phyloP scores from a whole-genome alignment of 371 early-diverging fungal species.

The Smittium culicis region DNA sequence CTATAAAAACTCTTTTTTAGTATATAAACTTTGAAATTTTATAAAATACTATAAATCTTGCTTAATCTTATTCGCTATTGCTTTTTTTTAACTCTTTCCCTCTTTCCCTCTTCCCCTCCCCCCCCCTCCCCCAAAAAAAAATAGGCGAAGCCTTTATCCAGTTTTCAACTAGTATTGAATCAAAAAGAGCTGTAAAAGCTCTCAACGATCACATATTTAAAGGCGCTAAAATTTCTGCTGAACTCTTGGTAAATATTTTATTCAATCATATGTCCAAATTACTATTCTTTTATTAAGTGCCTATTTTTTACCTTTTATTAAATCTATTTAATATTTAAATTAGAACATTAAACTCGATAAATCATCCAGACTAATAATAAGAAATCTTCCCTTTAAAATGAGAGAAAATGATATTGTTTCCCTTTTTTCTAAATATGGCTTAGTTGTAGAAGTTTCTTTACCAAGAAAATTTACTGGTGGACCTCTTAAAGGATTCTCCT shows the following conservation, averaged over 20 bases:
- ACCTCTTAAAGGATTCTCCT: constrained; percentile 72
- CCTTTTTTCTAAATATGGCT: constrained; percentile 42
- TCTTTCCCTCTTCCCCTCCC: background rate
- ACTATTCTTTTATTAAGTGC: too few species aligned
- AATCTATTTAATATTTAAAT: background rate
- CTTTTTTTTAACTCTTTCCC: background rate
- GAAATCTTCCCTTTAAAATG: constrained; percentile 74
- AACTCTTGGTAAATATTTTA: constrained; percentile 14
- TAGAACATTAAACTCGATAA: constrained; percentile 22
- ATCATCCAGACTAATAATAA: constrained; percentile 66
- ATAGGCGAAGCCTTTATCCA: constrained; percentile 27
- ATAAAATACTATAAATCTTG: too few species aligned
- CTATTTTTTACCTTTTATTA: background rate
- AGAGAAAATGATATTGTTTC: constrained; percentile 45
- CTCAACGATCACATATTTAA: constrained; percentile 54
- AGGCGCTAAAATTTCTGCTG: constrained; percentile 31
- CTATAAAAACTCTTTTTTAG: too few species aligned
- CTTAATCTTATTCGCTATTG: background rate
- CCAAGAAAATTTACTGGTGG: constrained; percentile 60
- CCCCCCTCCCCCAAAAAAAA: too few species aligned
- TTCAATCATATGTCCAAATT: too few species aligned
- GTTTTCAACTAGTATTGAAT: constrained; percentile 22
- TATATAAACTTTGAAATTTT: too few species aligned
- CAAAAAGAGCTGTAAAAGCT: constrained; percentile 36
- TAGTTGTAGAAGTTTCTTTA: constrained; percentile 46